These are phyloP conservation scores for Saccharomycopsis amapae DNA, from an alignment of 805 yeast genomes.

Conservation along the genomic window DNA sequence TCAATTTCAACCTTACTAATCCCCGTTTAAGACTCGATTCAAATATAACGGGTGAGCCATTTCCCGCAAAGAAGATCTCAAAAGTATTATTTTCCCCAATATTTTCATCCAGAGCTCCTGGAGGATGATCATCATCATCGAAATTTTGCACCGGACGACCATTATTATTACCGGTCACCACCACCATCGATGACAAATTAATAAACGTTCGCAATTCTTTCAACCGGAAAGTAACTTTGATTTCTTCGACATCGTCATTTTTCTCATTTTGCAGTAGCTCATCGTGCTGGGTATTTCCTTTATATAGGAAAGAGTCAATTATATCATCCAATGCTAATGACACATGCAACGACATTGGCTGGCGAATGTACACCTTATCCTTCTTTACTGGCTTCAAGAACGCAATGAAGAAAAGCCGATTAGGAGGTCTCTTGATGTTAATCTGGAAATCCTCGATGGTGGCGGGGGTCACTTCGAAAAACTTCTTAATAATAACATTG, in stretches of 20 bases:
- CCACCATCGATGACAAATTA: neutral
- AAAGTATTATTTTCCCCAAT: conserved; percentile 4
- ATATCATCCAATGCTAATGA: conserved; percentile 15
- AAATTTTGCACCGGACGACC: neutral
- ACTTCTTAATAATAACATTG: conserved; percentile 12
- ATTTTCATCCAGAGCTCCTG: neutral
- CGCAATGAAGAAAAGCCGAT: conserved; percentile 16
- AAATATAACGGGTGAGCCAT: conserved; percentile 16
- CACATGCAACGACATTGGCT: conserved; percentile 20
- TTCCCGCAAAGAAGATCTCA: conserved; percentile 15
- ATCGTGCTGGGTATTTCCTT: neutral
- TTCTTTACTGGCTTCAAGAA: conserved; percentile 19
- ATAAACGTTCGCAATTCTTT: conserved; percentile 17
- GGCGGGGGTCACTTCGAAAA: conserved; percentile 14
- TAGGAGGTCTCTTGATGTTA: conserved; percentile 4
- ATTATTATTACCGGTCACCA: neutral
- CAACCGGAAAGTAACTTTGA: conserved; percentile 15
- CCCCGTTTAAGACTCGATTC: conserved; percentile 11
- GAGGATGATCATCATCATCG: neutral
- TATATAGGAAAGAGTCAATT: conserved; percentile 8
- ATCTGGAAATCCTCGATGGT: conserved; percentile 20
- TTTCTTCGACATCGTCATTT: neutral
- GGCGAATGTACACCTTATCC: conserved; percentile 19
- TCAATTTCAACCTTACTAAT: conserved; percentile 8
- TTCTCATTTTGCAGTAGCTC: conserved; percentile 1